Percentiles rank a stretch among this genome's conserved stretches.
These are phyloP conservation scores for Pseudocercospora vitis DNA, from an alignment of 2,329 filamentous ascomycete species.

Conservation along the genomic window DNA sequence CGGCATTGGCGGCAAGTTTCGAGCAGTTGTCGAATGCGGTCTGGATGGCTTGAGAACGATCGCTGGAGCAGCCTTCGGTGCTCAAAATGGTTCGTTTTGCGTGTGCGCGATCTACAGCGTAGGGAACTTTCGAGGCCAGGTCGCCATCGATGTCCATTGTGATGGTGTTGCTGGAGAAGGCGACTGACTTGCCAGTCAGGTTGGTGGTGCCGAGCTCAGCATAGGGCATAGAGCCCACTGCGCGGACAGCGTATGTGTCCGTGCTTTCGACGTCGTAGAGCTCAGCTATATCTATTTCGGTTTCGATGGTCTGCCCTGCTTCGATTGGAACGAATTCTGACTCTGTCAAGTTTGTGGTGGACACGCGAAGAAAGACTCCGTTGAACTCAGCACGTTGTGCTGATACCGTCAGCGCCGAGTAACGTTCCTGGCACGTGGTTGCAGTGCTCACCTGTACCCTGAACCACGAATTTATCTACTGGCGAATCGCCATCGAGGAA, in stretches of 20 bases:
- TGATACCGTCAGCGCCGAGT: slow-evolving; percentile 1
- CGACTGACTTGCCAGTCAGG: slow-evolving; percentile 54
- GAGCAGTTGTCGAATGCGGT: slow-evolving; percentile 58
- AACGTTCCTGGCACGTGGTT: neutral
- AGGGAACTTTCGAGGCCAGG: slow-evolving; percentile 16
- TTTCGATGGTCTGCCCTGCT: slow-evolving; percentile 51
- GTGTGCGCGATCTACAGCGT: slow-evolving; percentile 33
- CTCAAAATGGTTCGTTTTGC: slow-evolving; percentile 55
- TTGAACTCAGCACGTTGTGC: slow-evolving; percentile 44
- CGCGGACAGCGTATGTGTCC: slow-evolving; percentile 58
- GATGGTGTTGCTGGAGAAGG: slow-evolving; percentile 61
- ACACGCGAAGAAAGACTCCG: slow-evolving; percentile 54
- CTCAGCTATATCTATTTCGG: slow-evolving; percentile 57
- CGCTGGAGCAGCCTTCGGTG: slow-evolving; percentile 54
- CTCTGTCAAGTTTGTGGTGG: slow-evolving; percentile 47
- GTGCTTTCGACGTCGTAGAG: slow-evolving; percentile 54
- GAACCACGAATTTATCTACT: slow-evolving; percentile 30
- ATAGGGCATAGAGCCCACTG: slow-evolving; percentile 58
- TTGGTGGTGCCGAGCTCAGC: slow-evolving; percentile 54
- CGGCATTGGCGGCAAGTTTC: slow-evolving; percentile 55
- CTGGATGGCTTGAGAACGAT: slow-evolving; percentile 46
- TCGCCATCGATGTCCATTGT: slow-evolving; percentile 56
- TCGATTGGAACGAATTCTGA: slow-evolving; percentile 54
- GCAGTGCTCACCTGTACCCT: slow-evolving; percentile 22
- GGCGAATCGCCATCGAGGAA: slow-evolving; percentile 31